Base-by-base conservation (phyloP, 2,329 filamentous ascomycete genomes). In the Claviceps pusilla region DNA sequence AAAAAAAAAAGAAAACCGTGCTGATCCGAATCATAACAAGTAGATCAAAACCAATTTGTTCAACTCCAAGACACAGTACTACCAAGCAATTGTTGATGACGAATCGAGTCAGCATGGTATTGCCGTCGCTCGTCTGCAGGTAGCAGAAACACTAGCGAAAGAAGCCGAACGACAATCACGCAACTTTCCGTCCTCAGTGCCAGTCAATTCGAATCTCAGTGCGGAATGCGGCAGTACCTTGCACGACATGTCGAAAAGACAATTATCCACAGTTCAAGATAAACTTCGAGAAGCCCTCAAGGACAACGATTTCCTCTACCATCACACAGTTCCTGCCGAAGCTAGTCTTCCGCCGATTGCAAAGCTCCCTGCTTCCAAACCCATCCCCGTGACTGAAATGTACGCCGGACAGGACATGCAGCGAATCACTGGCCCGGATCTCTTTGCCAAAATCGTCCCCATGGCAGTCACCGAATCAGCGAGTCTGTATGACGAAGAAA, bases 301-400 rank as follows among this genome's bases (percentile, higher is more conserved):
- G 64, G 93, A 98, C 68, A 98, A 98, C 61, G 93, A 98, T 66
- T 97, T 93, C 68, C 95, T 98, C 66, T 98, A 98, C 65, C 93
- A 98, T 66, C 89, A 97, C 62, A 84, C 82, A 1, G 84, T 98
- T 1, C 91, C 93, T 0, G 83, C 84, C 10, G 89, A 96, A 68
- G 87, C 89, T 4, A 85, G 84, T 33, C 73, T 98, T 12, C 73
- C 87, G 1, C 78, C 85, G 1, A 89, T 98, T 50, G 79, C 89
- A 3, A 98, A 97, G 67, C 76, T 97, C 16, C 89, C 91, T 4
- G 94, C 93, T 1, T 90, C 93, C 7, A 98, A 98, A 68, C 89
- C 93, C 3, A 97, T 98, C 58, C 91, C 93, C 0, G 91, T 98
- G 35, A 95, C 87, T 65, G 94, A 98, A 66, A 75, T 98, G 0